These are phyloP conservation scores for Talaromyces liani DNA, from an alignment of 495 filamentous ascomycete genomes.

Conservation along the genomic window DNA sequence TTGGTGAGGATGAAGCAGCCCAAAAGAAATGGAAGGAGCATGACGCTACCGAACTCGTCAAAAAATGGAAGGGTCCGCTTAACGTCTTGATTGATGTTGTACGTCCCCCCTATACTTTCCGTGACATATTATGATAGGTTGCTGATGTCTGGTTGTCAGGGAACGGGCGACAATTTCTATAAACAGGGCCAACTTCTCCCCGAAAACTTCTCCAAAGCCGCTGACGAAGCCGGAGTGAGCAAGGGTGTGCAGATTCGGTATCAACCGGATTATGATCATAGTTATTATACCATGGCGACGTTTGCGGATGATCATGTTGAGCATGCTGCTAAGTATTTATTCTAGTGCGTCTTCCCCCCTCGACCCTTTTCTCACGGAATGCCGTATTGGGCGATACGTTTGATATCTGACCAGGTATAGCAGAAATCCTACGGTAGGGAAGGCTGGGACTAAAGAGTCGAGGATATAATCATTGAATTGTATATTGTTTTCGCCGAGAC, in stretches of 20 bases:
- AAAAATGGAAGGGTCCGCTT: conserved; percentile 61
- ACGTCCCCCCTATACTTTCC: too few species aligned
- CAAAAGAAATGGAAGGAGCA: conserved; percentile 74
- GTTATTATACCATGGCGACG: conserved; percentile 86
- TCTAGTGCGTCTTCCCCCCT: conserved; percentile 38
- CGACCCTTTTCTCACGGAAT: too few species aligned
- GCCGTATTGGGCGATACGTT: too few species aligned
- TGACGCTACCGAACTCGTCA: conserved; percentile 87
- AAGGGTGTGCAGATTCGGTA: conserved; percentile 64
- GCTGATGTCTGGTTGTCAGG: conserved; percentile 17
- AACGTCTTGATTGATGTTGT: conserved; percentile 73
- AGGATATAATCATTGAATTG: background rate
- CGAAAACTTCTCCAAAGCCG: conserved; percentile 83
- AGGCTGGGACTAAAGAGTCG: background rate
- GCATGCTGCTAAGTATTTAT: conserved; percentile 79
- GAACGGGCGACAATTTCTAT: conserved; percentile 92
- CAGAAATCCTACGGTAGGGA: background rate
- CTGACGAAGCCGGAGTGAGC: conserved; percentile 56
- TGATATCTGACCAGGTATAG: background rate
- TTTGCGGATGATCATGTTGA: conserved; percentile 88
- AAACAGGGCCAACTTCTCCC: conserved; percentile 86
- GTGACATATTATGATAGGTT: too few species aligned
- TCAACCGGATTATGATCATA: conserved; percentile 92
- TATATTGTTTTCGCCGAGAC: background rate
- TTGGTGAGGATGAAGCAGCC: conserved; percentile 65